phyloP scores from a whole-genome alignment of 1,139 yeast species.

The Suhomyces panamericanus region DNA sequence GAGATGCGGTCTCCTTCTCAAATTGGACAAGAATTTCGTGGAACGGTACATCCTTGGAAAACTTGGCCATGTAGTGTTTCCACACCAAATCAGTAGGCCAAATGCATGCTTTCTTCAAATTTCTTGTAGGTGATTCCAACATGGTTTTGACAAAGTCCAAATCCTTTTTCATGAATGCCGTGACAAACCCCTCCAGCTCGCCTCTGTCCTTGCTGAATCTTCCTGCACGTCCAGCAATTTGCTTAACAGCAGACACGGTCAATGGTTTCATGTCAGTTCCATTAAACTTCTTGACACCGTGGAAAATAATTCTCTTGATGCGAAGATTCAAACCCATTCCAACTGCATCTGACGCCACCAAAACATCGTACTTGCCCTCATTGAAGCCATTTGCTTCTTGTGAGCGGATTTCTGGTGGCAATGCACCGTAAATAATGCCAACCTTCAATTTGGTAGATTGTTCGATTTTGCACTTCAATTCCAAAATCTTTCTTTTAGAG shows the following conservation, averaged over 20 bases:
- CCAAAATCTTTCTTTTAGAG: conserved; percentile 68
- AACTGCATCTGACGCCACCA: conserved; percentile 95
- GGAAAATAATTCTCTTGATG: conserved; percentile 76
- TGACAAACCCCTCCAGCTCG: conserved; percentile 58
- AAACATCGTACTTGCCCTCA: conserved; percentile 67
- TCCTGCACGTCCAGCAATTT: conserved; percentile 97
- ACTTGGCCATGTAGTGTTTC: conserved; percentile 56
- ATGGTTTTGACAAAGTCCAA: conserved; percentile 43
- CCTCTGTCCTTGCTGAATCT: conserved; percentile 50
- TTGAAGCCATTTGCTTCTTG: conserved; percentile 82
- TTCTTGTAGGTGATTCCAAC: conserved; percentile 47
- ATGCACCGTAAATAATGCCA: conserved; percentile 91
- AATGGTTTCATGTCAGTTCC: conserved; percentile 55
- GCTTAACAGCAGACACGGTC: conserved; percentile 71
- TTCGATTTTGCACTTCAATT: conserved; percentile 66
- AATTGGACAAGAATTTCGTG: conserved; percentile 49
- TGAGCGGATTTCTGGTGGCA: conserved; percentile 93
- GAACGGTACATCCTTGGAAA: conserved; percentile 49
- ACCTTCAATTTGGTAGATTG: conserved; percentile 61
- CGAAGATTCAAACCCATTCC: conserved; percentile 96
- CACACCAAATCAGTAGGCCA: conserved; percentile 74
- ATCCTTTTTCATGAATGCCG: conserved; percentile 50
- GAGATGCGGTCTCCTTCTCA: conserved; percentile 33
- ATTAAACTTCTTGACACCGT: conserved; percentile 66
- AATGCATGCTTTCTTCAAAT: conserved; percentile 55